Evolutionary conservation across 2,329 filamentous ascomycete genomes (phyloP).

Genomic region (Fusarium cicatricum): DNA sequence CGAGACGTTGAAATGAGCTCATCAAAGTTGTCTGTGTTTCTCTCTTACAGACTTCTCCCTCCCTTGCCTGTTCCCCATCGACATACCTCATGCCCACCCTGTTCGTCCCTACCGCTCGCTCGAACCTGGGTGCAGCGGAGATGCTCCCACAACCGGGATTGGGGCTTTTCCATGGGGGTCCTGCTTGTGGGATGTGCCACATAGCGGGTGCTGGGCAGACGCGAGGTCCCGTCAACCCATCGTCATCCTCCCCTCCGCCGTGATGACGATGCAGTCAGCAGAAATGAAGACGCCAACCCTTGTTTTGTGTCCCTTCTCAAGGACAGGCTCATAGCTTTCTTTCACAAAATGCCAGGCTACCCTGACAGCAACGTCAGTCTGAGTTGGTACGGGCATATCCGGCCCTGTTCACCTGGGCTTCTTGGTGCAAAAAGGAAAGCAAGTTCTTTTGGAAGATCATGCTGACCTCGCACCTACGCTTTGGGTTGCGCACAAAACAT

Average conservation of each 20-base stretch:
- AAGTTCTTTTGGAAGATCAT: too few species aligned
- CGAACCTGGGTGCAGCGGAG: slow-evolving; percentile 7
- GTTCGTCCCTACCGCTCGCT: not conserved
- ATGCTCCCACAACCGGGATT: slow-evolving; percentile 9
- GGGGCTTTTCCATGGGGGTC: not conserved
- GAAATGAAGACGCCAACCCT: not conserved
- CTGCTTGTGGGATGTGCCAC: slow-evolving; percentile 24
- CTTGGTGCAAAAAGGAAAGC: too few species aligned
- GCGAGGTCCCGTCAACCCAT: slow-evolving; percentile 15
- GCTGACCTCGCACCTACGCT: too few species aligned
- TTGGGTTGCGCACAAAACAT: too few species aligned
- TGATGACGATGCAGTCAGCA: not conserved
- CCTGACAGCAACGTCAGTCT: too few species aligned
- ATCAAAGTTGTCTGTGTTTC: slow-evolving; percentile 2
- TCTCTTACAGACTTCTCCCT: slow-evolving; percentile 2
- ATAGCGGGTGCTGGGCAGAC: slow-evolving; percentile 4
- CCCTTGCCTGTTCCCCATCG: slow-evolving; percentile 3
- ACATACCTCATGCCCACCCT: slow-evolving; percentile 1
- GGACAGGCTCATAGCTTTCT: not conserved
- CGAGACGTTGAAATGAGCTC: not conserved
- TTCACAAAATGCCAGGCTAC: not conserved
- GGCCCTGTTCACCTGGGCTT: too few species aligned
- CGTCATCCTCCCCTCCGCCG: slow-evolving; percentile 15
- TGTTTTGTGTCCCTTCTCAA: not conserved
- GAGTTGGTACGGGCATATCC: too few species aligned